These are phyloP conservation scores for Amoebophrya sp. DNA, from an alignment of 169 alveolate species.

Conservation along the genomic window DNA sequence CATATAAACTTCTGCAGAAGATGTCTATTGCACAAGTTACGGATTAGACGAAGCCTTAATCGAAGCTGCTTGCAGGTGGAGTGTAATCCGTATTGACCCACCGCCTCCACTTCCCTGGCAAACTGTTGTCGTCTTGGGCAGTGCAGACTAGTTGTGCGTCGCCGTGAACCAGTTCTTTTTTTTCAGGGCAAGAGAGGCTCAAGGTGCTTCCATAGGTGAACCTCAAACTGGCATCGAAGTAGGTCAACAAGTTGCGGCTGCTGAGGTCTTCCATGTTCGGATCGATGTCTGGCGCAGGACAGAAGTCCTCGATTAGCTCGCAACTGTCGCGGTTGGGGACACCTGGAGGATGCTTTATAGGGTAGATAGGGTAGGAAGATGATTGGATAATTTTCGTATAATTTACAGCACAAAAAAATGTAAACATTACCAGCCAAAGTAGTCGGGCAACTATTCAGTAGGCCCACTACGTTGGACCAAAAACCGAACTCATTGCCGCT, in stretches of 20 bases:
- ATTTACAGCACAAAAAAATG: no score
- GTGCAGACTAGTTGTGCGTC: constrained; percentile 12
- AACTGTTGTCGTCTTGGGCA: background rate
- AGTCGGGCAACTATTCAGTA: background rate
- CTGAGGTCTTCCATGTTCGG: background rate
- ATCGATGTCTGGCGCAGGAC: constrained; percentile 18
- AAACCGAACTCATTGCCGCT: no score
- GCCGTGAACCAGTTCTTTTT: background rate
- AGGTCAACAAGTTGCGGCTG: background rate
- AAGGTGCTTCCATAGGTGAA: background rate
- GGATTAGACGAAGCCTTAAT: no score
- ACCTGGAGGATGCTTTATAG: no score
- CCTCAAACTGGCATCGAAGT: background rate
- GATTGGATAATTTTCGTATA: no score
- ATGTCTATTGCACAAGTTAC: no score
- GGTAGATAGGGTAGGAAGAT: no score
- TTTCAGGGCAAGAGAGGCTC: background rate
- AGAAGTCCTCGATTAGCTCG: background rate
- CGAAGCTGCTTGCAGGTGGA: no score
- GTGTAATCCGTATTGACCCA: background rate
- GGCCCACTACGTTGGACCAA: constrained; percentile 4
- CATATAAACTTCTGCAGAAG: no score
- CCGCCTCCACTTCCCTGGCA: background rate
- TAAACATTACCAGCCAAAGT: background rate
- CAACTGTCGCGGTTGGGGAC: constrained; percentile 4